These are phyloP conservation scores for Apiotrichum brassicae DNA, from an alignment of 1,284 basidiomycete species.

Conservation along the genomic window DNA sequence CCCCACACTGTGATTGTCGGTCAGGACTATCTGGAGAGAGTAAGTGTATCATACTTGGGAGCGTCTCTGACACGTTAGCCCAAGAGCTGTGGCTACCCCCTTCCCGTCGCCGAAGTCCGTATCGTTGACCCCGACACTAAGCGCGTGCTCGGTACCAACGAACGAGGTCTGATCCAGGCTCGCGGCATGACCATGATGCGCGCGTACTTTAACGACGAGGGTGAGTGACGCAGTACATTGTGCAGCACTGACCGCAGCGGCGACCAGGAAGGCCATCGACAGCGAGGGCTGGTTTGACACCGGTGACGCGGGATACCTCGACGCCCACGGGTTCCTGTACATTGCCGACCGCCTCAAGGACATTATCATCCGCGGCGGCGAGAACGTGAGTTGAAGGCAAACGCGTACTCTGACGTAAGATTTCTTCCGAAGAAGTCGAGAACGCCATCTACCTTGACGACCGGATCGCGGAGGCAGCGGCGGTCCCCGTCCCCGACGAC, in stretches of 20 bases:
- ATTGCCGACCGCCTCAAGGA: constrained; percentile 36
- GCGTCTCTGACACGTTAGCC: too few species aligned
- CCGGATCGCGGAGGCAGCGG: constrained; percentile 32
- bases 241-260: not conserved
- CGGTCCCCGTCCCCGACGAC: constrained; percentile 32
- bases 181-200: constrained; percentile 41
- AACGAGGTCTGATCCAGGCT: constrained; percentile 30
- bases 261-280: constrained; percentile 12
- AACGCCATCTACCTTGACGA: constrained; percentile 37
- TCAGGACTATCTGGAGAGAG: constrained; percentile 29
- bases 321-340: constrained; percentile 35
- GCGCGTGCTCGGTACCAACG: constrained; percentile 16
- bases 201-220: constrained; percentile 24
- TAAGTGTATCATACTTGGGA: too few species aligned
- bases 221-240: constrained; percentile 9
- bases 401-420: constrained; percentile 14
- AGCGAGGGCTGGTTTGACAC: constrained; percentile 41
- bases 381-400: constrained; percentile 23
- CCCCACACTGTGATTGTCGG: constrained; percentile 33
- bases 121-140: constrained; percentile 32
- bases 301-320: constrained; percentile 36
- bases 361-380: constrained; percentile 39
- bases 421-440: constrained; percentile 38
- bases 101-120: constrained; percentile 31
- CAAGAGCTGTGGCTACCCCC: constrained; percentile 23